A percentile compares a stretch with the other conserved stretches of the same genome.
Evolutionary conservation across 2,329 filamentous ascomycete genomes (phyloP).

Genomic region (Xylariaceae sp.): DNA sequence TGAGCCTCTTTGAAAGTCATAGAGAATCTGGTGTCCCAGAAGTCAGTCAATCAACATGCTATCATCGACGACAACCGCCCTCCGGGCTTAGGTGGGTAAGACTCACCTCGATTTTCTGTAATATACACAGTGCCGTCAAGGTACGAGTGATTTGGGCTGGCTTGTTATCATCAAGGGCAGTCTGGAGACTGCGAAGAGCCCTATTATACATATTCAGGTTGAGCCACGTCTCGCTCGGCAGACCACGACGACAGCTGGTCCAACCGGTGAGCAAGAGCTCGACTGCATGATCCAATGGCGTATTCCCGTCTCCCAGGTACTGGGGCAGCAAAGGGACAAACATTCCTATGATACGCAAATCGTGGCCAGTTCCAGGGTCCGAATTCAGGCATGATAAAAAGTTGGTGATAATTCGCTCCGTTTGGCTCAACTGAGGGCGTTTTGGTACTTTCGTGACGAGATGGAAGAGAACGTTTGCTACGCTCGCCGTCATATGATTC

Average conservation of each 20-base stretch:
- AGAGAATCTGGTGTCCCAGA: constrained; percentile 20
- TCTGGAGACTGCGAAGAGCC: constrained; percentile 25
- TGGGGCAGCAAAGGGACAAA: constrained; percentile 27
- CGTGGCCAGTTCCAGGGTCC: constrained; percentile 24
- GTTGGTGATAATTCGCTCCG: constrained; percentile 21
- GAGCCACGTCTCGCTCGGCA: constrained; percentile 23
- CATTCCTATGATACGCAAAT: constrained; percentile 26
- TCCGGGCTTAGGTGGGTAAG: neutral
- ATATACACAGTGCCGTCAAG: constrained; percentile 25
- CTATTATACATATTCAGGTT: constrained; percentile 26
- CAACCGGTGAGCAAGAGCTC: constrained; percentile 26
- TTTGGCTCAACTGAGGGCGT: constrained; percentile 17
- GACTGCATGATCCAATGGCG: constrained; percentile 23
- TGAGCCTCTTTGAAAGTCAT: constrained; percentile 26
- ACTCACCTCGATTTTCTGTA: constrained; percentile 29
- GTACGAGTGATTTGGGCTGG: constrained; percentile 21
- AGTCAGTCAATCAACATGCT: neutral
- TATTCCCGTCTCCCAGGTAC: constrained; percentile 20
- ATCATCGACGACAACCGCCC: neutral
- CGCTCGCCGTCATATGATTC: constrained; percentile 18
- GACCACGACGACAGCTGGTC: constrained; percentile 24
- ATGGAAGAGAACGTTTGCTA: constrained; percentile 16
- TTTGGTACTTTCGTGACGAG: neutral
- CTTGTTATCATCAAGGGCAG: constrained; percentile 23
- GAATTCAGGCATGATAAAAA: constrained; percentile 23